A percentile compares a stretch with the other conserved stretches of the same genome.
phyloP scores from a whole-genome alignment of 2,329 filamentous ascomycete species.

The Sporothrix sp. region DNA sequence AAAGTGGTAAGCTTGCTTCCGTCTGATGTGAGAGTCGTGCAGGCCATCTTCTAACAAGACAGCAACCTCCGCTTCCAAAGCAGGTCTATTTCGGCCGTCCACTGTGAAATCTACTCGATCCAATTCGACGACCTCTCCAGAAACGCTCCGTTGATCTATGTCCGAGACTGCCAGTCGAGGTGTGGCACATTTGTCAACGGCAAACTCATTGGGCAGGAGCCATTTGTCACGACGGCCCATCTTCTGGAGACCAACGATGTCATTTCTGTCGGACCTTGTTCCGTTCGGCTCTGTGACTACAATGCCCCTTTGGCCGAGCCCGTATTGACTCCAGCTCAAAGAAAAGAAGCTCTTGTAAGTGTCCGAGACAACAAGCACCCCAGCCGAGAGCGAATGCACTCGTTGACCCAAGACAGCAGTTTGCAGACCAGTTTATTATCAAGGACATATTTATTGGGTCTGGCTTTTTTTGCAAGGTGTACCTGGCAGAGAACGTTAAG shows the following conservation, averaged over 20 bases:
- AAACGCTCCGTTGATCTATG: conserved; percentile 34
- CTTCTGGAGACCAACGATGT: conserved; percentile 42
- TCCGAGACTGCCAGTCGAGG: conserved; percentile 44
- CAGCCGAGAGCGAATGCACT: background rate
- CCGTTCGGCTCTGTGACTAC: conserved; percentile 27
- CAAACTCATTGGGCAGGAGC: conserved; percentile 31
- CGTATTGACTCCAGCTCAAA: conserved; percentile 22
- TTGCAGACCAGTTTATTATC: conserved; percentile 39
- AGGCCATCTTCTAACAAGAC: background rate
- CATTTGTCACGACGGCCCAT: conserved; percentile 31
- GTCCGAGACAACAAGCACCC: too few species aligned
- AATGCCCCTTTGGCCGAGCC: conserved; percentile 8
- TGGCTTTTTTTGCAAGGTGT: conserved; percentile 44
- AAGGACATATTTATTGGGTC: conserved; percentile 41
- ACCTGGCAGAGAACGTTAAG: conserved; percentile 41
- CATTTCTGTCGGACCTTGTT: conserved; percentile 31
- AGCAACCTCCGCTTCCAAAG: conserved; percentile 34
- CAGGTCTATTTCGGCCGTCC: conserved; percentile 38
- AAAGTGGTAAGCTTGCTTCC: conserved; percentile 19
- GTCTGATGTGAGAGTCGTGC: background rate
- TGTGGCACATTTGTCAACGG: conserved; percentile 46
- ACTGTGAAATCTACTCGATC: conserved; percentile 47
- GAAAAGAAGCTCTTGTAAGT: conserved; percentile 27
- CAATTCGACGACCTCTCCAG: conserved; percentile 32
- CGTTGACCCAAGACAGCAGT: conserved; percentile 25